Percentiles rank a stretch among this genome's conserved stretches.
Conservation (phyloP, 768 basidiomycete species). For the Rubroboletus pulcherrimus region DNA sequence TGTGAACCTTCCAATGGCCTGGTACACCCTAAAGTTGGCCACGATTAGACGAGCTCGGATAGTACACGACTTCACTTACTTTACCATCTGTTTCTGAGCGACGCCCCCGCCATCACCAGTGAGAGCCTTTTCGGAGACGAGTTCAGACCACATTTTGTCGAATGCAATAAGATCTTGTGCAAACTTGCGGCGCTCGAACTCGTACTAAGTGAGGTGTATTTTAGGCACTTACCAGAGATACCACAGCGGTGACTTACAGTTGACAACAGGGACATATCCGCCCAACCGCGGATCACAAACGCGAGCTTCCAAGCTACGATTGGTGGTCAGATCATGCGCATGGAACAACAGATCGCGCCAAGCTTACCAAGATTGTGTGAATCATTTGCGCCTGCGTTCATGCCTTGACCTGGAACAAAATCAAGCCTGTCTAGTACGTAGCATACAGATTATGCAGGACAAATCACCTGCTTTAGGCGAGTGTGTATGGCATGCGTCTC, state of each 20-base stretch:
- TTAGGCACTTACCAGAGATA: neutral
- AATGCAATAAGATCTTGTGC: constrained; percentile 53
- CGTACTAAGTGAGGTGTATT: constrained; percentile 36
- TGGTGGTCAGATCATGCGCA: neutral
- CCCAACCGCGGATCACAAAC: constrained; percentile 45
- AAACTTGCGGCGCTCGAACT: constrained; percentile 49
- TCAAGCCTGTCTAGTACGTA: constrained; percentile 4
- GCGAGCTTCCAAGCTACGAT: constrained; percentile 50
- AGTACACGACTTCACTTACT: constrained; percentile 23
- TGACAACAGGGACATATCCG: constrained; percentile 41
- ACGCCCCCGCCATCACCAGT: constrained; percentile 35
- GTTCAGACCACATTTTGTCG: constrained; percentile 47
- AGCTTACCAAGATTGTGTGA: constrained; percentile 46
- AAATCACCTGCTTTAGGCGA: constrained; percentile 40
- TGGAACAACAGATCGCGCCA: neutral
- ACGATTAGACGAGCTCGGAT: neutral
- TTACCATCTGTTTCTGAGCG: constrained; percentile 41
- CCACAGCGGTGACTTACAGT: constrained; percentile 33
- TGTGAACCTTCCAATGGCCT: constrained; percentile 42
- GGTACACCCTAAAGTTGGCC: constrained; percentile 35
- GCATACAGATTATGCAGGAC: neutral
- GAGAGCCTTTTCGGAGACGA: constrained; percentile 51
- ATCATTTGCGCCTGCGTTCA: constrained; percentile 54
- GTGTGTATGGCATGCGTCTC: constrained; percentile 50
- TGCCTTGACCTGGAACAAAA: constrained; percentile 43